Evolutionary conservation across 73 alveolate species (phyloP), one percentile per base, ranked within the genome.

Genomic region (Paramecium tetraurelia): DNA sequence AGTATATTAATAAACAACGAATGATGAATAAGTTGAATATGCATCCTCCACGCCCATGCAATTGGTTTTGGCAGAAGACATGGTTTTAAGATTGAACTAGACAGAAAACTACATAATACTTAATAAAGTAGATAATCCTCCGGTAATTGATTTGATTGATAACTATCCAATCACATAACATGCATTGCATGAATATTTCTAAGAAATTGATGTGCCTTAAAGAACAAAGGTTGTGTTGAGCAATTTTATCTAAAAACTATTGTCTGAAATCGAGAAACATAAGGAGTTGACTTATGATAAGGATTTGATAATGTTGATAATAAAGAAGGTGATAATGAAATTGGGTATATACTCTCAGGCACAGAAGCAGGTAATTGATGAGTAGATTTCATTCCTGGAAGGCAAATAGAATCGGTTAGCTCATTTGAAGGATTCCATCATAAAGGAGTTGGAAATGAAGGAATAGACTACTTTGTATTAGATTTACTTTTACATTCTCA

Each of bases 31-130:
- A 43, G 20, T 46, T 71, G 58, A 70, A 63, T 89, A 89, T 71
- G 75, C 94, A 29, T 58, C 71, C 8, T 68, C 94, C 2, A 89
- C 94, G 9, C 94, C 94, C 8, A 4, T 89, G 12, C 24, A 70
- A 14, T n/a, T 89, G 16, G 75, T 89, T 4, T 59, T 89, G 7
- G 35, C 50, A 14, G 94, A 89, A 5, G 94, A 89, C 48, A 70
- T 89, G 92, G 35, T 41, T 44, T 14, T 89, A 14, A 89, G 58
- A 12, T 83, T 89, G 80, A 83, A 89, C 22, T 44, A 89, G 20
- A 31, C 50, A 18, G 80, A 70, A 44, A 44, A 20, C 46, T 89
- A 69, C 58, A 83, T 89, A 41, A 88, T 89, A 4, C 58, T 70
- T 14, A 89, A 77, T 43, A 36, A 70, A 41, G 87, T 70, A 58